Base-by-base conservation (phyloP, 78 protist species). In the Dictyostelium brefeldianum region DNA sequence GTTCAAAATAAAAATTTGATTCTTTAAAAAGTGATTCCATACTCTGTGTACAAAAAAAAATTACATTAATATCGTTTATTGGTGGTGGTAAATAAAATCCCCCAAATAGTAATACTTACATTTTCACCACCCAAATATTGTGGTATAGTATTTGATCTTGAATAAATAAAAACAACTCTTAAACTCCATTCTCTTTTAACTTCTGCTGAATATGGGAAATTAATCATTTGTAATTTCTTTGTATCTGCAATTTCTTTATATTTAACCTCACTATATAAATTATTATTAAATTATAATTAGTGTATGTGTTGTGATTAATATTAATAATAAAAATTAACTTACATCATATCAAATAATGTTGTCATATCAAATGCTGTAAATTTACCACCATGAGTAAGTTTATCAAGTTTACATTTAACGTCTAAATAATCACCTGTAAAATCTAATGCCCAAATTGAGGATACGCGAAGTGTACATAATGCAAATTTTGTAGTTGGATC, bases 401-500 rank as follows among this genome's bases (percentile, higher is more conserved):
- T 57, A 20, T 84, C 71, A 4, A 84, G 48, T 75, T 84, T 84
- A 31, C 74, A 36, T 75, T 84, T 84, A 18, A 84, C 64, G 12
- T 84, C 92, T 25, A 25, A 59, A 41, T 53, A 84, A 20, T 84
- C 82, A 75, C 74, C 75, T 25, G 92, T 84, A 31, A 84, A 84
- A 62, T 84, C 92, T 51, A 74, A 46, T 15, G 53, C 20, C 81
- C 83, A 84, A 25, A 84, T 84, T 10, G 83, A 64, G 4, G 92
- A 84, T 6, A 84, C 81, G 47, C 92, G 17, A 14, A 84, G 83
- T 14, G 78, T 84, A 12, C 83, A 56, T 7, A 84, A 43, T 64
- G 92, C 92, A 74, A 84, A 84, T n/a, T 84, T 84, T 7, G 92
- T 75, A 5, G 78, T 84, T 20, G 92, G 83, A 62, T 84, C 92